Percentiles rank a stretch among this genome's conserved stretches.
Evolutionary conservation across 225 moss, liverwort and hornwort species (phyloP).

Genomic region (Polytrichum commune): DNA sequence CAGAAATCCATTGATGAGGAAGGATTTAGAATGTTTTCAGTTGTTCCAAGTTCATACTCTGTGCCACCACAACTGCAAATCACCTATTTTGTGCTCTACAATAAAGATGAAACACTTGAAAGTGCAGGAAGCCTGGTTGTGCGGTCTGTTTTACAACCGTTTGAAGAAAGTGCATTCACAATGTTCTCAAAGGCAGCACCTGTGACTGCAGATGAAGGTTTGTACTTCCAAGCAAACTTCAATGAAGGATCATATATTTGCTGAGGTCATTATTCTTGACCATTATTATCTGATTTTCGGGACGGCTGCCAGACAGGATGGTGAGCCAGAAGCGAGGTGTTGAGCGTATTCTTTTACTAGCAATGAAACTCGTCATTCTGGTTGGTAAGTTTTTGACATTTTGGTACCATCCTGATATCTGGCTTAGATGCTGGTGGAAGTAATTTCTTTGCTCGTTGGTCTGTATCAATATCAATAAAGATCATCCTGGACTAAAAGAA

Average conservation of each 20-base stretch:
- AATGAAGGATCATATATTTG: neutral
- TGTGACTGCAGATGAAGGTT: conserved; percentile 35
- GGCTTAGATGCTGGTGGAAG: too few species aligned
- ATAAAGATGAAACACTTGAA: neutral
- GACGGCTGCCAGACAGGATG: conserved; percentile 40
- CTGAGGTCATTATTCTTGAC: neutral
- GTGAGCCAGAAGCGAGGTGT: conserved; percentile 49
- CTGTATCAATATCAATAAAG: too few species aligned
- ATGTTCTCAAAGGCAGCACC: conserved; percentile 87
- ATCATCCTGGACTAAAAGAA: too few species aligned
- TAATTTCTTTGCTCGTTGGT: too few species aligned
- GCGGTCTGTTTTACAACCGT: conserved; percentile 85
- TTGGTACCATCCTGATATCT: neutral
- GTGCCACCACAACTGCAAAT: too few species aligned
- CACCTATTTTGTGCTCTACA: neutral
- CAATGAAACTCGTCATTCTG: conserved; percentile 80
- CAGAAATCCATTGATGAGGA: too few species aligned
- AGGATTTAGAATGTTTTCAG: too few species aligned
- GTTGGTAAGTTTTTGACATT: conserved; percentile 49
- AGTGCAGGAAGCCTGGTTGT: conserved; percentile 89
- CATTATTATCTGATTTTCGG: conserved; percentile 6
- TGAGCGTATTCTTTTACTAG: conserved; percentile 74
- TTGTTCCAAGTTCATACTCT: too few species aligned
- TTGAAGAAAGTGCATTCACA: conserved; percentile 95
- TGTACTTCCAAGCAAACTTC: conserved; percentile 9